Percentiles rank a stretch among this genome's conserved stretches.
Evolutionary conservation across 129 eudicot species (phyloP).

Genomic region (Pittosporum tobira): DNA sequence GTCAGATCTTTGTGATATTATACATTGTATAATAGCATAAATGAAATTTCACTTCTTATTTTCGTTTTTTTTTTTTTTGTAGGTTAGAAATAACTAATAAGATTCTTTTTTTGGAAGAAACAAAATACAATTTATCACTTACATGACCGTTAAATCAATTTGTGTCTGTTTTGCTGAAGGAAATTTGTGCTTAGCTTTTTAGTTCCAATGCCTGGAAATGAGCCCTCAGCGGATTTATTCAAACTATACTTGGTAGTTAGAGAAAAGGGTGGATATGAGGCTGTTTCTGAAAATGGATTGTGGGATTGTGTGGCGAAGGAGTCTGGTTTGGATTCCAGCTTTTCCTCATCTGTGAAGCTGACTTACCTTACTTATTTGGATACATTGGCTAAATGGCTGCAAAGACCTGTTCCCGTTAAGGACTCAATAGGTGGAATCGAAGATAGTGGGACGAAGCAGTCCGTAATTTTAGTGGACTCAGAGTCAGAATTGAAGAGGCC

Average conservation of each 20-base stretch:
- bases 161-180: conserved; percentile 22
- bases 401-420: conserved; percentile 18
- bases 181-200: conserved; percentile 38
- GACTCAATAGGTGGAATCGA: conserved; percentile 5
- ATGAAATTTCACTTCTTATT: too few species aligned
- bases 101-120: too few species aligned
- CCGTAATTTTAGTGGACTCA: conserved; percentile 14
- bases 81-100: neutral
- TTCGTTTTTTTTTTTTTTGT: too few species aligned
- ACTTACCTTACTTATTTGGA: conserved; percentile 53
- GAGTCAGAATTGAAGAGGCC: conserved; percentile 24
- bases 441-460: neutral
- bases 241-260: conserved; percentile 45
- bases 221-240: conserved; percentile 49
- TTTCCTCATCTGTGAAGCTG: conserved; percentile 36
- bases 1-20: too few species aligned
- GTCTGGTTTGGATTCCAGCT: conserved; percentile 30
- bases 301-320: conserved; percentile 50
- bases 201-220: conserved; percentile 61
- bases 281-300: conserved; percentile 25
- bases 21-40: too few species aligned
- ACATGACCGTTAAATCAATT: conserved; percentile 27
- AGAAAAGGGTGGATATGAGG: conserved; percentile 48
- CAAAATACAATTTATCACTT: too few species aligned
- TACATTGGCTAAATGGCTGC: conserved; percentile 35